A percentile compares a stretch with the other conserved stretches of the same genome.
These are phyloP conservation scores for Colletotrichum liriopes DNA, from an alignment of 2,329 filamentous ascomycete species.

Conservation along the genomic window DNA sequence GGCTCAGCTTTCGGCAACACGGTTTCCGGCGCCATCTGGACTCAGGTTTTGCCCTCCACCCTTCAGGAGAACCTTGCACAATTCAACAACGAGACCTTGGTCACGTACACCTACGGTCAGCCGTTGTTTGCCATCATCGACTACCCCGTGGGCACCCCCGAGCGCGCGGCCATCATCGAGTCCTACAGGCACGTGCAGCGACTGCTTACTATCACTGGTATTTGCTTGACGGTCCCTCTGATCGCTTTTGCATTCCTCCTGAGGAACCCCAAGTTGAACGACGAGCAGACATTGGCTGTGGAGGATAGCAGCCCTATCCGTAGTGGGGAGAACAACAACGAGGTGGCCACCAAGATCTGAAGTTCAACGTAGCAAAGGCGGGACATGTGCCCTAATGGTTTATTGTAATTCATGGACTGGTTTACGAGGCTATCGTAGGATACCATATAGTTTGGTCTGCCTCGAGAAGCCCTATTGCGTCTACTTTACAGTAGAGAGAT, in stretches of 20 bases:
- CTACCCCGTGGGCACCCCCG: slow-evolving; percentile 60
- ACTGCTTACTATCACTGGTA: slow-evolving; percentile 63
- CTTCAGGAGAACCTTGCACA: slow-evolving; percentile 52
- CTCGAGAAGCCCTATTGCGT: neutral
- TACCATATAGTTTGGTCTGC: neutral
- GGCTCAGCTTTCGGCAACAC: slow-evolving; percentile 73
- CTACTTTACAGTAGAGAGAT: neutral
- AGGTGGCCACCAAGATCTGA: slow-evolving; percentile 15
- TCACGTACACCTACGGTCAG: slow-evolving; percentile 52
- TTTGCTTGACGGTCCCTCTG: slow-evolving; percentile 65
- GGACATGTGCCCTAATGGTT: neutral
- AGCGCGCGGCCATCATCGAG: slow-evolving; percentile 59
- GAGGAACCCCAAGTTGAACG: slow-evolving; percentile 63
- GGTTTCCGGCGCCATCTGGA: slow-evolving; percentile 75
- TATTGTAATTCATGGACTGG: neutral
- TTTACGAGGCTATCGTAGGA: neutral
- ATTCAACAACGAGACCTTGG: slow-evolving; percentile 58
- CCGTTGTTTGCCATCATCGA: slow-evolving; percentile 52
- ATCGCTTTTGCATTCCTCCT: slow-evolving; percentile 60
- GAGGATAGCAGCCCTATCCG: slow-evolving; percentile 33
- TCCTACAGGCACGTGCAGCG: slow-evolving; percentile 65
- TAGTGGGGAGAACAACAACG: slow-evolving; percentile 5
- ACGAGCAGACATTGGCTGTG: slow-evolving; percentile 61
- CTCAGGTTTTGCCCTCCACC: slow-evolving; percentile 66
- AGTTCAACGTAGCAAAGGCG: neutral